Evolutionary conservation across 352 stramenopile species (phyloP).

Genomic region (Phytophthora multivora): DNA sequence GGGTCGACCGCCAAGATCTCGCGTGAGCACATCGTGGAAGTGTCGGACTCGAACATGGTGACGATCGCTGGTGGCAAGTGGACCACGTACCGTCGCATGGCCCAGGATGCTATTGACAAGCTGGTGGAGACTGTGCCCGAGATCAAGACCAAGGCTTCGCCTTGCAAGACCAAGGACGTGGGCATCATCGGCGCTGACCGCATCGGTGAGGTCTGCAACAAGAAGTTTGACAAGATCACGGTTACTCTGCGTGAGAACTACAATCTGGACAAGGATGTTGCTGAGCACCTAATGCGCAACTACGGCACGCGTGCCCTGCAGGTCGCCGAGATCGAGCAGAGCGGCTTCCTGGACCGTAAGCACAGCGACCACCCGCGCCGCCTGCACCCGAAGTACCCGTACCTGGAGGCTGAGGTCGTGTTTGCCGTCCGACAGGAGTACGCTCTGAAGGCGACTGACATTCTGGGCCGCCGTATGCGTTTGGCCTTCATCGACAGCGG

Average conservation of each 20-base stretch:
- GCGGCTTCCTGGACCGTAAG: conserved; percentile 87
- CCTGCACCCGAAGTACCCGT: conserved; percentile 94
- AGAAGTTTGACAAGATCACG: conserved; percentile 96
- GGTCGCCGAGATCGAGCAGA: conserved; percentile 91
- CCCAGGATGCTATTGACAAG: conserved; percentile 94
- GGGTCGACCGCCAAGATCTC: conserved; percentile 90
- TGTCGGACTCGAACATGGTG: conserved; percentile 90
- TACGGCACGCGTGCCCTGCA: conserved; percentile 96
- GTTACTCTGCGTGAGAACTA: conserved; percentile 95
- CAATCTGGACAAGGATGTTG: conserved; percentile 93
- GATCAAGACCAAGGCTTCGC: conserved; percentile 67
- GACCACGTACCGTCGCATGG: conserved; percentile 97
- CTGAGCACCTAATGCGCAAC: conserved; percentile 95
- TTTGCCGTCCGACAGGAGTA: conserved; percentile 95
- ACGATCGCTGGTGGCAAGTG: conserved; percentile 97
- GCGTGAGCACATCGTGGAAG: conserved; percentile 94
- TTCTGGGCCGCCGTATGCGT: conserved; percentile 92
- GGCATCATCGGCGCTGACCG: conserved; percentile 90
- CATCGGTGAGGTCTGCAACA: conserved; percentile 94
- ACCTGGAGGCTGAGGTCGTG: conserved; percentile 94
- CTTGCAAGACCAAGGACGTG: conserved; percentile 83
- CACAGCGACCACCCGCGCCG: conserved; percentile 84
- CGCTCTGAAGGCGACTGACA: conserved; percentile 92
- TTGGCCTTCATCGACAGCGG: conserved; percentile 94
- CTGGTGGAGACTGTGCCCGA: conserved; percentile 81